A percentile compares a stretch with the other conserved stretches of the same genome.
Conservation (phyloP, 2,329 filamentous ascomycete species). For the Dactylella cylindrospora region DNA sequence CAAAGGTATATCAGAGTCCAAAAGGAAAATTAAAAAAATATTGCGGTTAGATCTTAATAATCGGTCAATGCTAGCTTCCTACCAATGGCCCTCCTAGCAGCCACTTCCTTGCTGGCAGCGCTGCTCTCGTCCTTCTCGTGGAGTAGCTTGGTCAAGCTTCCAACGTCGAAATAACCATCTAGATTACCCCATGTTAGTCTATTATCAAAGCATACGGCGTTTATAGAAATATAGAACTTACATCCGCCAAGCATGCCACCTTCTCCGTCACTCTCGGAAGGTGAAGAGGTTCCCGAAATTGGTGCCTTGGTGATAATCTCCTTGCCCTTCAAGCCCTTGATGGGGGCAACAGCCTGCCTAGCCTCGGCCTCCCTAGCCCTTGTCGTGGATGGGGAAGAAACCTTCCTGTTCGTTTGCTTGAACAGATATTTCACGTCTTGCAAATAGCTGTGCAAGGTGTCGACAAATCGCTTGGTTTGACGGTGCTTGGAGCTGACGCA, state of each 20-base stretch:
- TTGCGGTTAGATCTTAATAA: constrained; percentile 42
- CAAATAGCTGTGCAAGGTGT: constrained; percentile 85
- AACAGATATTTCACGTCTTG: constrained; percentile 85
- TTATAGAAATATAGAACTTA: constrained; percentile 17
- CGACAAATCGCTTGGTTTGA: constrained; percentile 86
- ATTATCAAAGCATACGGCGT: neutral
- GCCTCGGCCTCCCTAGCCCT: constrained; percentile 66
- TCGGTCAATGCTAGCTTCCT: constrained; percentile 47
- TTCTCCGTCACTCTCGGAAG: constrained; percentile 47
- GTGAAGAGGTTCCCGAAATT: constrained; percentile 31
- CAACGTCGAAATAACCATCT: constrained; percentile 49
- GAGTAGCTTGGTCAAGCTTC: constrained; percentile 47
- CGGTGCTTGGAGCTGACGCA: constrained; percentile 92
- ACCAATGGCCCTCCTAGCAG: constrained; percentile 46
- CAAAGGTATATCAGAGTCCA: neutral
- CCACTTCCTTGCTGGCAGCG: constrained; percentile 21
- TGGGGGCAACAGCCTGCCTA: constrained; percentile 46
- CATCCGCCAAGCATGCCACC: constrained; percentile 49
- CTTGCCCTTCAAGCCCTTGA: constrained; percentile 42
- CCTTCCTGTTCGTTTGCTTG: constrained; percentile 65
- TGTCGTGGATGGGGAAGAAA: constrained; percentile 59
- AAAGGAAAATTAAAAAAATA: neutral
- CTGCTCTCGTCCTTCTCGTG: constrained; percentile 46
- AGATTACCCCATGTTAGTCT: constrained; percentile 1
- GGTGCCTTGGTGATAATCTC: constrained; percentile 38